Percentiles rank a stretch among this genome's conserved stretches.
phyloP scores from a whole-genome alignment of 2,329 filamentous ascomycete genomes.

The Penicillium rolfsii region DNA sequence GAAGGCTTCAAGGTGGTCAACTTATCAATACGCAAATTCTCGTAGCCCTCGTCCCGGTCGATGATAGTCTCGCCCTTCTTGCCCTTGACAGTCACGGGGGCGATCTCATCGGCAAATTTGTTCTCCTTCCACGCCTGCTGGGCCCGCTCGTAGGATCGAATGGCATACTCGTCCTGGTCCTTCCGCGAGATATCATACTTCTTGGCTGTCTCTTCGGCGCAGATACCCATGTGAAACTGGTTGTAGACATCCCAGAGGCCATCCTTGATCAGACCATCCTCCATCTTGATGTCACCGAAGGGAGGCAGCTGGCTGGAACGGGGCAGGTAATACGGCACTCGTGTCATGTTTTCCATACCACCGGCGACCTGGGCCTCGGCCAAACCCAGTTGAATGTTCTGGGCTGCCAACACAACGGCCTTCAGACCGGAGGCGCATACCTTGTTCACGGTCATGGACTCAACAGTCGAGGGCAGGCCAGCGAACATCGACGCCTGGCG shows the following conservation, averaged over 20 bases:
- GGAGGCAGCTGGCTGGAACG: conserved; percentile 79
- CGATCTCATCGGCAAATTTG: conserved; percentile 87
- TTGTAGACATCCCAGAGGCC: conserved; percentile 96
- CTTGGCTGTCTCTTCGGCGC: conserved; percentile 92
- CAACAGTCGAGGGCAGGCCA: conserved; percentile 76
- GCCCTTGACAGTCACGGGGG: conserved; percentile 79
- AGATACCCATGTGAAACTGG: conserved; percentile 97
- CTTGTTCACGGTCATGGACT: conserved; percentile 95
- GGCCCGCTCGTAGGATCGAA: conserved; percentile 84
- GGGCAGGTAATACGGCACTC: conserved; percentile 86
- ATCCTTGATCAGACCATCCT: conserved; percentile 93
- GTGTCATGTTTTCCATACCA: conserved; percentile 98
- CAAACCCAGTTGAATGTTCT: conserved; percentile 91
- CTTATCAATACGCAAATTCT: conserved; percentile 85
- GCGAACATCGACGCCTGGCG: conserved; percentile 89
- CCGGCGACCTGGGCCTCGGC: conserved; percentile 88
- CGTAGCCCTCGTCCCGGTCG: conserved; percentile 84
- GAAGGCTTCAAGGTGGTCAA: conserved; percentile 85
- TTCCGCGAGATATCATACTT: conserved; percentile 78
- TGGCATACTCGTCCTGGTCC: conserved; percentile 88
- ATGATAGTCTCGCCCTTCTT: conserved; percentile 82
- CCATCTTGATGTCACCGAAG: conserved; percentile 84
- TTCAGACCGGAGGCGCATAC: conserved; percentile 96
- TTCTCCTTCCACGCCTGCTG: conserved; percentile 85
- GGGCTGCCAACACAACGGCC: conserved; percentile 84